phyloP scores from a whole-genome alignment of 352 stramenopile genomes.

The Globisporangium spiculum region DNA sequence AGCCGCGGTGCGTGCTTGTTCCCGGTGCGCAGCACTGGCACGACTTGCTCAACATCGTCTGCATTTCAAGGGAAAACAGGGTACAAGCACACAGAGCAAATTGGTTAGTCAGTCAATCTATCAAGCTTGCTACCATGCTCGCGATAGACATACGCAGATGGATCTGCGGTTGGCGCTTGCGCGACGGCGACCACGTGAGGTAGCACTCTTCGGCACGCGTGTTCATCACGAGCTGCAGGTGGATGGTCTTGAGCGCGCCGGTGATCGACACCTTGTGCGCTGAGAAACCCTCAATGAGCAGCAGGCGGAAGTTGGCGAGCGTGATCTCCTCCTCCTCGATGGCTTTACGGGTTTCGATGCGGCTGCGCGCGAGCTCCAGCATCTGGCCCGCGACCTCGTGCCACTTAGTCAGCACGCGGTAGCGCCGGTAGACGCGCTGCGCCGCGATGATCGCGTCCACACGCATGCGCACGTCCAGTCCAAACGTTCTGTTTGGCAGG shows the following conservation, averaged over 20 bases:
- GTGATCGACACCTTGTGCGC: conserved; percentile 73
- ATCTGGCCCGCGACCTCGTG: conserved; percentile 35
- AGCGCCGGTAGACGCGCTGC: conserved; percentile 43
- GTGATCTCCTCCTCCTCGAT: conserved; percentile 41
- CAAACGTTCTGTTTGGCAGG: conserved; percentile 15
- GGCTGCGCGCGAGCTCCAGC: conserved; percentile 36
- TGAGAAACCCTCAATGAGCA: conserved; percentile 52
- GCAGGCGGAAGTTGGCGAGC: conserved; percentile 45
- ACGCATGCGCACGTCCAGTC: conserved; percentile 20
- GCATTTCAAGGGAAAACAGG: conserved; percentile 7
- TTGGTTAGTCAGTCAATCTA: not conserved
- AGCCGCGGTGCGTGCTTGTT: conserved; percentile 48
- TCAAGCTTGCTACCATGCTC: not conserved
- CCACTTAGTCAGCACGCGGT: conserved; percentile 40
- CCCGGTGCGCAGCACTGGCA: conserved; percentile 46
- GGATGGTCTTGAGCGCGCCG: conserved; percentile 60
- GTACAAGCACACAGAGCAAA: not conserved
- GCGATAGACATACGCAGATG: conserved; percentile 42
- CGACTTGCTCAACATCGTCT: conserved; percentile 66
- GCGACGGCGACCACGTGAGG: conserved; percentile 69
- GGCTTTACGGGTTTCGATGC: conserved; percentile 22
- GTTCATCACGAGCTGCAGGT: conserved; percentile 51
- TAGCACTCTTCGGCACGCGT: conserved; percentile 48
- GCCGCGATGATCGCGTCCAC: conserved; percentile 21
- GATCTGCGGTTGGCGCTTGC: conserved; percentile 62